A percentile compares a stretch with the other conserved stretches of the same genome.
Evolutionary conservation across 2,329 filamentous ascomycete genomes (phyloP).

Genomic region (Monosporascus sp.): DNA sequence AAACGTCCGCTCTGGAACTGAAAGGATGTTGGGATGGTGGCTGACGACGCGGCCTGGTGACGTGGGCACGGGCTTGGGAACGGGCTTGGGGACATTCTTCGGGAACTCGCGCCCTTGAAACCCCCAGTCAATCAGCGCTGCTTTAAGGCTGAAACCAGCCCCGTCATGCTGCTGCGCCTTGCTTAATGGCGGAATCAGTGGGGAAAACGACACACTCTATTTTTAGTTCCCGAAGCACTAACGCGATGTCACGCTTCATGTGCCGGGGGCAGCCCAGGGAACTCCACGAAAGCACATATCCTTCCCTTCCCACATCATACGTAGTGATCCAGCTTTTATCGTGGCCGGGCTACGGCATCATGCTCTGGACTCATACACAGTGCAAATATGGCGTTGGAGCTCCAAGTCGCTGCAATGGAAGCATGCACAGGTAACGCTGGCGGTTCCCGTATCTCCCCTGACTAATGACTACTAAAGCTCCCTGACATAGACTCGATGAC

Average conservation of each 20-base stretch:
- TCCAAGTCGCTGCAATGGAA: too few species aligned
- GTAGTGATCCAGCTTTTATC: too few species aligned
- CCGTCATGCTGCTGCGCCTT: not conserved
- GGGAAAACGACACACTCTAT: conserved; percentile 3
- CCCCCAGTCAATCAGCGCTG: too few species aligned
- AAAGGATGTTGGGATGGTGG: not conserved
- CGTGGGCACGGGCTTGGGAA: not conserved
- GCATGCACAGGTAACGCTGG: too few species aligned
- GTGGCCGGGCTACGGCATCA: too few species aligned
- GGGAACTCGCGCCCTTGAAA: not conserved
- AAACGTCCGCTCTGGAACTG: not conserved
- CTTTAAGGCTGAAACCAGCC: not conserved
- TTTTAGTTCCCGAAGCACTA: conserved; percentile 10
- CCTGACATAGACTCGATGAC: too few species aligned
- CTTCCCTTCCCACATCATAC: not conserved
- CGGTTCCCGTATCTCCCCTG: too few species aligned
- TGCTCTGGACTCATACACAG: too few species aligned
- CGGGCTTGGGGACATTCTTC: not conserved
- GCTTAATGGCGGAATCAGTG: not conserved
- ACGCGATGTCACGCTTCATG: not conserved
- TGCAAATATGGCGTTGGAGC: too few species aligned
- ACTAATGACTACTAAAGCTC: too few species aligned
- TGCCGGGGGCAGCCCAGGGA: not conserved
- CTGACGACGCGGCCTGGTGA: not conserved
- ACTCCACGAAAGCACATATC: not conserved